Evolutionary conservation across 352 stramenopile genomes (phyloP).

Genomic region (Phytophthora lateralis): DNA sequence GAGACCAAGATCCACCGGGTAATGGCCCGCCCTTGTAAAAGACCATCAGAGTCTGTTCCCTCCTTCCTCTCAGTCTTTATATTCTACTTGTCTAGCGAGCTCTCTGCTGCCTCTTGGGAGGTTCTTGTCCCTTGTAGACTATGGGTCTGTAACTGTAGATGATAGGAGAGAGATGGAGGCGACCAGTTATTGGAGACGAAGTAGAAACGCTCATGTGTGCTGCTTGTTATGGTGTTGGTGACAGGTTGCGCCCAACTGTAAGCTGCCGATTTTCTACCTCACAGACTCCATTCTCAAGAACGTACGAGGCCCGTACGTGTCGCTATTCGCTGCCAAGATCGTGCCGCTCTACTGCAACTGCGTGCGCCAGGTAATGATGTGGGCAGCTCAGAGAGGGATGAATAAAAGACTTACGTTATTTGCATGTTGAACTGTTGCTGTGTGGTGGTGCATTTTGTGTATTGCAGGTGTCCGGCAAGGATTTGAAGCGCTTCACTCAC

Average conservation of each 20-base stretch:
- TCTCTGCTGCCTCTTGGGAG: no score
- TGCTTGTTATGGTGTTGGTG: not conserved
- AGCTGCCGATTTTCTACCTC: constrained; percentile 91
- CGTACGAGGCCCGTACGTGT: constrained; percentile 71
- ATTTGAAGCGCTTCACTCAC: constrained; percentile 84
- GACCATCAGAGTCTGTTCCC: constrained; percentile 2
- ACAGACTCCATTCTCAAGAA: constrained; percentile 93
- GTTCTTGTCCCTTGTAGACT: no score
- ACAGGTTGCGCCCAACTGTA: constrained; percentile 78
- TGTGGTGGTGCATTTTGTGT: not conserved
- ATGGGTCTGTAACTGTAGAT: no score
- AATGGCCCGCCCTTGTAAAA: constrained; percentile 27
- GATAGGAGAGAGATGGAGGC: no score
- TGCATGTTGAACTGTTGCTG: not conserved
- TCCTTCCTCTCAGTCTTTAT: constrained; percentile 11
- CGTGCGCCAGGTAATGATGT: constrained; percentile 63
- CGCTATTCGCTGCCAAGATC: constrained; percentile 73
- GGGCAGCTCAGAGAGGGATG: not conserved
- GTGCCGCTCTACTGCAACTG: constrained; percentile 88
- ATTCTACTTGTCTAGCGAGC: no score
- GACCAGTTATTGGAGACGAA: no score
- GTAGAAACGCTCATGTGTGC: no score
- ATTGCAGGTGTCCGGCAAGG: constrained; percentile 71
- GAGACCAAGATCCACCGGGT: constrained; percentile 91
- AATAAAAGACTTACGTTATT: constrained; percentile 15